phyloP scores from a whole-genome alignment of 2,329 filamentous ascomycete genomes.

The Aspergillus pseudoglaucus region DNA sequence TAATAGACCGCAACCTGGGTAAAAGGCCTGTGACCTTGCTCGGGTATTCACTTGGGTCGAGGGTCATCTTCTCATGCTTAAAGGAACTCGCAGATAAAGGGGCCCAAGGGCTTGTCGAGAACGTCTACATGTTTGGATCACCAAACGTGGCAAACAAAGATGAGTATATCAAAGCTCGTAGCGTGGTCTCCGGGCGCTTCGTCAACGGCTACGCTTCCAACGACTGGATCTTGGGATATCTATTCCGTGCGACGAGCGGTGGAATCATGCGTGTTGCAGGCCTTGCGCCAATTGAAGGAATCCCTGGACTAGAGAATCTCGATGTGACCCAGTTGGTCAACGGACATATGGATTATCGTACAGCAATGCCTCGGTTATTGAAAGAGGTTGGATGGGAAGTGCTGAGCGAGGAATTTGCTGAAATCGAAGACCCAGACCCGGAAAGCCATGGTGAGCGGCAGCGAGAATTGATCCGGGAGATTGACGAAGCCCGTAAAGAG shows the following conservation, averaged over 20 bases:
- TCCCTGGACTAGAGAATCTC: conserved; percentile 82
- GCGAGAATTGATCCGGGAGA: conserved; percentile 89
- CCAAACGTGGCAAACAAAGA: conserved; percentile 88
- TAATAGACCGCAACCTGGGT: conserved; percentile 86
- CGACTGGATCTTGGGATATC: conserved; percentile 94
- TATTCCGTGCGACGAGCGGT: conserved; percentile 89
- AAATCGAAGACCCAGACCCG: conserved; percentile 95
- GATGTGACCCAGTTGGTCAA: conserved; percentile 79
- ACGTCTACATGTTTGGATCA: conserved; percentile 90
- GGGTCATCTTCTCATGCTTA: conserved; percentile 88
- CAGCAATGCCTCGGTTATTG: conserved; percentile 80
- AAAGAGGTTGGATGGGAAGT: conserved; percentile 86
- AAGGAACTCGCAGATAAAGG: conserved; percentile 78
- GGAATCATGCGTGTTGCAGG: conserved; percentile 86
- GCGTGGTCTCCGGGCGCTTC: conserved; percentile 86
- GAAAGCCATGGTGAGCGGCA: conserved; percentile 85
- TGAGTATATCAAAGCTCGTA: conserved; percentile 72
- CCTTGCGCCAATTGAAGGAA: conserved; percentile 64
- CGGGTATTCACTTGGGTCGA: conserved; percentile 85
- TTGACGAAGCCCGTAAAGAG: conserved; percentile 85
- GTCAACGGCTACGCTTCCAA: conserved; percentile 91
- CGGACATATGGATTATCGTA: conserved; percentile 95
- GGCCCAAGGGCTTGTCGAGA: conserved; percentile 81
- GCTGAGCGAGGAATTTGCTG: conserved; percentile 85
- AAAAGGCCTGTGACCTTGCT: conserved; percentile 87